phyloP scores from a whole-genome alignment of 2,329 filamentous ascomycete genomes.

The Nectriaceae sp. region DNA sequence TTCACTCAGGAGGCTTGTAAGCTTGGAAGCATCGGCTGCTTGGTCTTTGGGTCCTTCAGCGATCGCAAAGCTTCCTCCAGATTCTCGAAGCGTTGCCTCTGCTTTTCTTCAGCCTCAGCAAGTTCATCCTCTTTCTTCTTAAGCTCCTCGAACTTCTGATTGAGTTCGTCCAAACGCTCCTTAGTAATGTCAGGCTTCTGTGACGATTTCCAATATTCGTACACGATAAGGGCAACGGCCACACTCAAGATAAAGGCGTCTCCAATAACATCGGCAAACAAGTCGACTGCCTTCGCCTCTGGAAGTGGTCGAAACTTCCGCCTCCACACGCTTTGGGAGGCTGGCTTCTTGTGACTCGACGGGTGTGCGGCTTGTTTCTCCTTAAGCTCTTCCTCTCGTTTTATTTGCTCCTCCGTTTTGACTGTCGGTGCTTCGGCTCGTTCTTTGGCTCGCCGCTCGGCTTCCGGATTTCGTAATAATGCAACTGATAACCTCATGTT shows the following conservation, averaged over 20 bases:
- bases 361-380: slow-evolving; percentile 36
- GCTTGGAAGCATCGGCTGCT: slow-evolving; percentile 51
- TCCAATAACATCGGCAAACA: slow-evolving; percentile 67
- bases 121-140: slow-evolving; percentile 52
- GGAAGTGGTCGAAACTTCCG: slow-evolving; percentile 65
- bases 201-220: slow-evolving; percentile 61
- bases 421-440: slow-evolving; percentile 65
- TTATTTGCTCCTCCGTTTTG: slow-evolving; percentile 63
- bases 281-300: slow-evolving; percentile 64
- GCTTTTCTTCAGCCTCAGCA: slow-evolving; percentile 46
- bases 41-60: slow-evolving; percentile 58
- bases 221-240: slow-evolving; percentile 58
- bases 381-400: slow-evolving; percentile 52
- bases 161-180: slow-evolving; percentile 54
- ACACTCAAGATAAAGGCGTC: slow-evolving; percentile 65
- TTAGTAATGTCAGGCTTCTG: slow-evolving; percentile 61
- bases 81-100: slow-evolving; percentile 48
- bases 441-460: slow-evolving; percentile 61
- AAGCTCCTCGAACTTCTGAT: slow-evolving; percentile 50
- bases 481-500: slow-evolving; percentile 67
- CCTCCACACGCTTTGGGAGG: slow-evolving; percentile 58
- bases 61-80: slow-evolving; percentile 56
- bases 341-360: slow-evolving; percentile 26
- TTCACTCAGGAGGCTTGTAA: slow-evolving; percentile 27
- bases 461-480: slow-evolving; percentile 57